Base-by-base conservation (phyloP, 257 asterid genomes). In the Nemophila menziesii region DNA sequence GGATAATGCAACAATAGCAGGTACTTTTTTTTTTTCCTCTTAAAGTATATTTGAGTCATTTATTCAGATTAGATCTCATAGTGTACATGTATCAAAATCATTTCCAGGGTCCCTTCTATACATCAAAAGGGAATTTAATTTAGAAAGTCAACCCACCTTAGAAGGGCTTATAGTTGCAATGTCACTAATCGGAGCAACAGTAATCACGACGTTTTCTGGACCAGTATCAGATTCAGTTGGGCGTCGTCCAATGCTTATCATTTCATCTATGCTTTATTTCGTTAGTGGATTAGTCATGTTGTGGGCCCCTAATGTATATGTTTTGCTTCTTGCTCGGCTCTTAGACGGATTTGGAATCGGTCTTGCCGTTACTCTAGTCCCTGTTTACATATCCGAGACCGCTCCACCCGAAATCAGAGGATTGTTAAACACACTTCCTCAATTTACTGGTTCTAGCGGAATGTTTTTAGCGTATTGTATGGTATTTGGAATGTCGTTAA, bases 1-100 rank as follows among this genome's bases (percentile, higher is more conserved):
- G 98, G 98, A 89, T 38, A 89, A 89, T 64, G 98, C 98, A 15
- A 81, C 93, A 18, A 90, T 90, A 36, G 99, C 99, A 66, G 99
- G 99, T 89, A 36, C 11, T 14, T 20, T 46, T 45, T 22, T 4
- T 16, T 29, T 29, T 13, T 29, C 9, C 12, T 29, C 36, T 7
- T 2, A 29, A 13, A 7, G 12, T 2, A 29, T 29, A 29, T 29
- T 1, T 29, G 36, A 2, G 8, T 29, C 36, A 7, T 10, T 4
- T 24, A 9, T 24, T 9, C 6, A 24, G 4, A 4, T 24, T 9
- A 24, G 33, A 29, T 29, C 1, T 29, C 5, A 7, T 29, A 29
- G 36, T 7, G 8, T 13, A 5, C 9, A 7, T 21, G 6, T 16
- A 22, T 22, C 5, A 38, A 39, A 43, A 46, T 34, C 8, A 20